Evolutionary conservation across 257 asterid species (phyloP).

Genomic region (Cinchona pubescens): DNA sequence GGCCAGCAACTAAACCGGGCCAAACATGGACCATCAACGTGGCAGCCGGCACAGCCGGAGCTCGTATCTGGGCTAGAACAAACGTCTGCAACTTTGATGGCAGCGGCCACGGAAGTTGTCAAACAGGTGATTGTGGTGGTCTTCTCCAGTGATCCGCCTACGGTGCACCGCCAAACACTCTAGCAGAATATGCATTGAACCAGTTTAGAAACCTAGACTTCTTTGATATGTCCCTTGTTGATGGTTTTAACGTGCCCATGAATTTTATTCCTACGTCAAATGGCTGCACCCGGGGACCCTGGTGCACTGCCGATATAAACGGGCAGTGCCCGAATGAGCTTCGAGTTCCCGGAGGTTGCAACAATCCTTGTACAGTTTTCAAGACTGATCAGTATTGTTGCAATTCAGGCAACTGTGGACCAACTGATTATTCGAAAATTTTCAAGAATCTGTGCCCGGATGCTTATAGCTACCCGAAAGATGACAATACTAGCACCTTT

Average conservation of each 20-base stretch:
- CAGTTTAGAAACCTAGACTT: constrained; percentile 43
- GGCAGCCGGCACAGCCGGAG: too few species aligned
- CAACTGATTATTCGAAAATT: constrained; percentile 49
- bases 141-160: constrained; percentile 36
- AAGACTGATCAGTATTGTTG: constrained; percentile 66
- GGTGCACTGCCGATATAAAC: constrained; percentile 50
- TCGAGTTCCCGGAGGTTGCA: constrained; percentile 62
- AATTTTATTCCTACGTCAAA: constrained; percentile 15
- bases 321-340: constrained; percentile 55
- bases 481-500: constrained; percentile 28
- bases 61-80: too few species aligned
- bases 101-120: constrained; percentile 26
- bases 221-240: constrained; percentile 57
- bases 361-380: constrained; percentile 71
- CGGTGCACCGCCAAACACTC: constrained; percentile 56
- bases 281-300: constrained; percentile 22
- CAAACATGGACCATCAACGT: too few species aligned
- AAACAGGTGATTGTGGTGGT: constrained; percentile 41
- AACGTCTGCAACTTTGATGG: too few species aligned
- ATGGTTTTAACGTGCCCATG: constrained; percentile 62
- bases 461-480: constrained; percentile 45
- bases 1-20: too few species aligned
- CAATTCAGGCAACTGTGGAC: constrained; percentile 49
- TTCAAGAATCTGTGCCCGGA: constrained; percentile 58
- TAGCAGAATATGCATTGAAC: constrained; percentile 51